These are phyloP conservation scores for Crucihimalaya himalaica DNA, from an alignment of 345 rosid species.

Conservation along the genomic window DNA sequence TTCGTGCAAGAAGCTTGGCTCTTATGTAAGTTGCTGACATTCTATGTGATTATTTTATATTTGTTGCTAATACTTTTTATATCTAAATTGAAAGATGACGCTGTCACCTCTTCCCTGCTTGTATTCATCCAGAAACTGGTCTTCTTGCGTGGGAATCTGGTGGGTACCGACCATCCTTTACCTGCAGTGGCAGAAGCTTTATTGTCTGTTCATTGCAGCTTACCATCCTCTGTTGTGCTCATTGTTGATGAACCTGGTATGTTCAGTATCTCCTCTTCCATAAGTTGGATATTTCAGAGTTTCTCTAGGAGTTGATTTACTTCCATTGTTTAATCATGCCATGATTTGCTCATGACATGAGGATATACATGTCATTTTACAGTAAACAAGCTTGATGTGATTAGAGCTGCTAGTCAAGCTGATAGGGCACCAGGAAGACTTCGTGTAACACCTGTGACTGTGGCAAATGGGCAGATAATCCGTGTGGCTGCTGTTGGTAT, in stretches of 20 bases:
- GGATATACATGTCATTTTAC: slow-evolving; percentile 40
- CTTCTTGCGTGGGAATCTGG: slow-evolving; percentile 81
- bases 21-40: slow-evolving; percentile 58
- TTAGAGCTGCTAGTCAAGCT: slow-evolving; percentile 60
- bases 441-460: slow-evolving; percentile 66
- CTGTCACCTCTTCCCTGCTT: slow-evolving; percentile 36
- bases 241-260: slow-evolving; percentile 92
- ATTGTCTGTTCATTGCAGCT: slow-evolving; percentile 59
- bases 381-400: slow-evolving; percentile 70
- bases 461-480: slow-evolving; percentile 85
- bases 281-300: slow-evolving; percentile 21
- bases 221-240: slow-evolving; percentile 73
- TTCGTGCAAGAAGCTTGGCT: slow-evolving; percentile 62
- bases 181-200: slow-evolving; percentile 69
- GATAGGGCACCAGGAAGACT: slow-evolving; percentile 56
- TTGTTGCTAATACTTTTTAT: slow-evolving; percentile 14
- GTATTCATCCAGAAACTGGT: slow-evolving; percentile 56
- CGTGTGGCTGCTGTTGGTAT: slow-evolving; percentile 82
- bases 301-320: slow-evolving; percentile 3
- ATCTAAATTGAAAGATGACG: slow-evolving; percentile 19
- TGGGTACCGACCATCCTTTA: slow-evolving; percentile 76
- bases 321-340: background rate
- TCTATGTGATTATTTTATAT: slow-evolving; percentile 13
- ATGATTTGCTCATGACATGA: slow-evolving; percentile 22
- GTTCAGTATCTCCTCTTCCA: slow-evolving; percentile 25